Evolutionary conservation across 495 filamentous ascomycete genomes (phyloP).

Genomic region (Xylaria venustula): DNA sequence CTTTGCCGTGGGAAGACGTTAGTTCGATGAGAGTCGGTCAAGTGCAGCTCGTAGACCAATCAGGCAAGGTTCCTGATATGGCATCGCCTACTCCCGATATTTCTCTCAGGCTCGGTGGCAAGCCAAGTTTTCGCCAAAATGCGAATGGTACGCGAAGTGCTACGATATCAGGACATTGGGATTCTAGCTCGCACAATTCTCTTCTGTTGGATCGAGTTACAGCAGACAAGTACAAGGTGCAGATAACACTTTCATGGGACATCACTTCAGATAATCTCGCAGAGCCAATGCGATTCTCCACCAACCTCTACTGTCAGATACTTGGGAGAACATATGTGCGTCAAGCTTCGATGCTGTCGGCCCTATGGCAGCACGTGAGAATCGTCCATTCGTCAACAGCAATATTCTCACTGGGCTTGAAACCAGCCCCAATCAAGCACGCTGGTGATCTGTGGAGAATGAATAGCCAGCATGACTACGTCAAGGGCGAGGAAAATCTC

Average conservation of each 20-base stretch:
- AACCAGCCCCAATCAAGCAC: slow-evolving; percentile 83
- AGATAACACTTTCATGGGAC: slow-evolving; percentile 82
- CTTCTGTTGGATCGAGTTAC: slow-evolving; percentile 86
- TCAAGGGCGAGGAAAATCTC: slow-evolving; percentile 89
- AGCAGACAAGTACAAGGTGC: slow-evolving; percentile 85
- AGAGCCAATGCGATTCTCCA: slow-evolving; percentile 79
- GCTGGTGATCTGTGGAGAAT: slow-evolving; percentile 95
- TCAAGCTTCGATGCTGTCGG: slow-evolving; percentile 79
- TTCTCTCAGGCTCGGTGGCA: slow-evolving; percentile 68
- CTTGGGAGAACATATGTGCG: slow-evolving; percentile 81
- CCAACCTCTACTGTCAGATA: slow-evolving; percentile 77
- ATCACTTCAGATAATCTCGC: slow-evolving; percentile 74
- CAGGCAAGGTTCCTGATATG: slow-evolving; percentile 79
- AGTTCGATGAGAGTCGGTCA: slow-evolving; percentile 70
- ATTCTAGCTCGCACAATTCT: slow-evolving; percentile 89
- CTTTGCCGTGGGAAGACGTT: slow-evolving; percentile 82
- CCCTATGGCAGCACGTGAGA: slow-evolving; percentile 79
- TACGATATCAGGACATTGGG: slow-evolving; percentile 87
- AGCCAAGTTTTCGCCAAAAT: slow-evolving; percentile 75
- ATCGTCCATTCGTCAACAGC: slow-evolving; percentile 83
- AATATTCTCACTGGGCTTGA: slow-evolving; percentile 82
- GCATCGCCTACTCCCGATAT: slow-evolving; percentile 70
- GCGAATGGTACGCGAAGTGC: slow-evolving; percentile 89
- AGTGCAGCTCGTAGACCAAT: slow-evolving; percentile 77
- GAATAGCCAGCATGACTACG: slow-evolving; percentile 89